phyloP scores from a whole-genome alignment of 352 stramenopile genomes.

The Pythium sukuiense region DNA sequence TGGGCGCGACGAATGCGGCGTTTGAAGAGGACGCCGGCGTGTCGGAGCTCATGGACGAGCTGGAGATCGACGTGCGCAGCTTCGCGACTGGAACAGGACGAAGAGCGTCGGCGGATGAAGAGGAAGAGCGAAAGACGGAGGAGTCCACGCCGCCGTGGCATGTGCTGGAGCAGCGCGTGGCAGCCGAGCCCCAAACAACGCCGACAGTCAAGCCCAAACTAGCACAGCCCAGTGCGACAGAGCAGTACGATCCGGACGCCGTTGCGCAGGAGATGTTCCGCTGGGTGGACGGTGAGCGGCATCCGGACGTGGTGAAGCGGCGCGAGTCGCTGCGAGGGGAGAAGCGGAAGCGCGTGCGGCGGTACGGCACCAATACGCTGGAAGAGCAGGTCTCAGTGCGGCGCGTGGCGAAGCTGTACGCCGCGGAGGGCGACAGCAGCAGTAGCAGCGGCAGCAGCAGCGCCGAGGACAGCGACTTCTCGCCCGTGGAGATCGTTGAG shows the following conservation, averaged over 20 bases:
- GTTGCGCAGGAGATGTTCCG: slow-evolving; percentile 49
- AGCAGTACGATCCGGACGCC: slow-evolving; percentile 12
- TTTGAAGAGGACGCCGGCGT: slow-evolving; percentile 45
- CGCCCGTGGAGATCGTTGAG: slow-evolving; percentile 4
- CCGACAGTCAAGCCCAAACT: slow-evolving; percentile 5
- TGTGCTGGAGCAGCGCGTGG: slow-evolving; percentile 24
- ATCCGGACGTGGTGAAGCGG: slow-evolving; percentile 55
- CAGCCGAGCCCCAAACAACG: not conserved
- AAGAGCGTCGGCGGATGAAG: slow-evolving; percentile 10
- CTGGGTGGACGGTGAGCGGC: slow-evolving; percentile 55
- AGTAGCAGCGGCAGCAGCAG: slow-evolving; percentile 29
- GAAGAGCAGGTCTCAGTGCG: slow-evolving; percentile 43
- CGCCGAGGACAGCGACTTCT: slow-evolving; percentile 26
- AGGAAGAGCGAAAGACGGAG: slow-evolving; percentile 54
- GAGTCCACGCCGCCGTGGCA: slow-evolving; percentile 41
- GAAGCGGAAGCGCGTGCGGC: slow-evolving; percentile 35
- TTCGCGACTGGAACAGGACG: not conserved
- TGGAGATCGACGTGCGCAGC: slow-evolving; percentile 40
- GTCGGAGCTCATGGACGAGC: slow-evolving; percentile 47
- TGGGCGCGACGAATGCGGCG: slow-evolving; percentile 13
- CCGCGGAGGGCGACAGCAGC: slow-evolving; percentile 35
- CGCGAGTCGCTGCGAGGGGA: slow-evolving; percentile 49
- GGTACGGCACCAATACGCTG: slow-evolving; percentile 36
- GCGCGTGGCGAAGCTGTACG: slow-evolving; percentile 41
- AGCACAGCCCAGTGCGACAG: not conserved